Evolutionary conservation across 2,329 filamentous ascomycete species (phyloP).

Genomic region (Talaromyces albobiverticillius): DNA sequence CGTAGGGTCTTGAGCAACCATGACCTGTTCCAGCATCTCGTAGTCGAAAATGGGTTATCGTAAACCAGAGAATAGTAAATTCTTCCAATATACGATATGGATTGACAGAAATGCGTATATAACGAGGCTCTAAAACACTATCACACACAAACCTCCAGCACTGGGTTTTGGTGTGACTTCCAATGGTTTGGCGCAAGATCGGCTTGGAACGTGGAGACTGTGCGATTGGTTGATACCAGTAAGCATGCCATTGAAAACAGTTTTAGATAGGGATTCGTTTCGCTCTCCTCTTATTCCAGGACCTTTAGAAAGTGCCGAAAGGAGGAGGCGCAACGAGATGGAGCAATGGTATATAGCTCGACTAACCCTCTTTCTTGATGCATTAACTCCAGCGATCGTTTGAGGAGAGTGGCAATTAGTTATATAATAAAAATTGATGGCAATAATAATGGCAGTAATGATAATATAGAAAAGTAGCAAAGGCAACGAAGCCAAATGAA

Average conservation of each 20-base stretch:
- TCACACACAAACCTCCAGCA: neutral
- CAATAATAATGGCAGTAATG: neutral
- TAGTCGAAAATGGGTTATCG: neutral
- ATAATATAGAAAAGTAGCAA: neutral
- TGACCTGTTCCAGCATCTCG: constrained; percentile 36
- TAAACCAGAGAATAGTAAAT: neutral
- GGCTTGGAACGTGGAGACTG: neutral
- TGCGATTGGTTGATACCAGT: neutral
- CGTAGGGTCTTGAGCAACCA: constrained; percentile 35
- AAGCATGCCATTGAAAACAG: neutral
- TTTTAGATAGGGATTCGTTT: neutral
- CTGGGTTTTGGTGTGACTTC: neutral
- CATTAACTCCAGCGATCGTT: neutral
- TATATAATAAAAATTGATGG: neutral
- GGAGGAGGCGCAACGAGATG: neutral
- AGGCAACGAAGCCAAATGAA: neutral
- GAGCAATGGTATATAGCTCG: neutral
- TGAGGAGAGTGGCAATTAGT: neutral
- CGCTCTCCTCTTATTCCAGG: neutral
- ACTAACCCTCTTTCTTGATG: constrained; percentile 3
- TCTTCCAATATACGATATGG: neutral
- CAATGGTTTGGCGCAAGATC: neutral
- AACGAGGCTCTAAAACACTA: neutral
- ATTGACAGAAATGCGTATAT: neutral
- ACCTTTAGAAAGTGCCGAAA: neutral